These are phyloP conservation scores for Phytophthora idaei DNA, from an alignment of 352 stramenopile species.

Conservation along the genomic window DNA sequence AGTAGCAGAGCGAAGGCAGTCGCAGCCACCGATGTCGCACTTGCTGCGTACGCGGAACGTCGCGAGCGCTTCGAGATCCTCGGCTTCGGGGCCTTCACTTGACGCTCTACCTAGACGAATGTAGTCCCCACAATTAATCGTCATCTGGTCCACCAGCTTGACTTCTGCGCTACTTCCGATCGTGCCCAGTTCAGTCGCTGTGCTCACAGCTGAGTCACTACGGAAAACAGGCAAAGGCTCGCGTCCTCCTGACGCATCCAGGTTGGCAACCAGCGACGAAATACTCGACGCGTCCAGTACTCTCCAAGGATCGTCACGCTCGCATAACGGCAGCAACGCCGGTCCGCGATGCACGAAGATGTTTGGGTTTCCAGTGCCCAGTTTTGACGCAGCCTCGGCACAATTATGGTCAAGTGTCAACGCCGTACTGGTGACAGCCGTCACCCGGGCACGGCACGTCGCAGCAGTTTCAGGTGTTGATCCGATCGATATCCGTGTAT, in stretches of 20 bases:
- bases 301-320: conserved; percentile 52
- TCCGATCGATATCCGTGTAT: conserved; percentile 35
- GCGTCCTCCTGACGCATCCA: conserved; percentile 39
- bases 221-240: conserved; percentile 64
- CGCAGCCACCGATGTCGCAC: conserved; percentile 46
- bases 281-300: conserved; percentile 38
- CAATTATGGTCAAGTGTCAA: conserved; percentile 37
- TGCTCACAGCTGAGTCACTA: conserved; percentile 54
- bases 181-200: conserved; percentile 46
- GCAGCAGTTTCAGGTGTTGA: conserved; percentile 17
- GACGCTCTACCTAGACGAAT: conserved; percentile 62
- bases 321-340: conserved; percentile 69
- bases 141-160: conserved; percentile 34
- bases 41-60: conserved; percentile 76
- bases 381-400: conserved; percentile 19
- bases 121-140: conserved; percentile 69
- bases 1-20: conserved; percentile 41
- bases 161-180: conserved; percentile 41
- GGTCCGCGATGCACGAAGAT: conserved; percentile 72
- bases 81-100: conserved; percentile 13
- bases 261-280: conserved; percentile 26
- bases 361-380: conserved; percentile 30
- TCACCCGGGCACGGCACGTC: conserved; percentile 32
- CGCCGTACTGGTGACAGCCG: conserved; percentile 11
- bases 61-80: conserved; percentile 21